Conservation (phyloP, 257 asterid species). For the Cruciata laevipes region DNA sequence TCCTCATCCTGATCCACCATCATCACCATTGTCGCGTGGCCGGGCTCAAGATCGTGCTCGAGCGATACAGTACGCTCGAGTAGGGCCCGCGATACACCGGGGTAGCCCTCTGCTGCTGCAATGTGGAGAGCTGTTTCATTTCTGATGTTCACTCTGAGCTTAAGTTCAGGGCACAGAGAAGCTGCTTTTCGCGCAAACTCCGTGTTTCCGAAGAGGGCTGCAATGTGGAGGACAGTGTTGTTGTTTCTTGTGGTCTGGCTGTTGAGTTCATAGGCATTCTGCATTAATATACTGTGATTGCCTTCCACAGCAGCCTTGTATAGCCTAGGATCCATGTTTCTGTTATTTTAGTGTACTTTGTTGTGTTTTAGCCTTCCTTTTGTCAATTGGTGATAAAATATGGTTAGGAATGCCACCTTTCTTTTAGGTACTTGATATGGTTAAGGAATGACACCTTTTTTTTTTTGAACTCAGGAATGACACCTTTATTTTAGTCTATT, state of each 20-base stretch:
- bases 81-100: not conserved
- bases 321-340: constrained; percentile 4
- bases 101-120: constrained; percentile 13
- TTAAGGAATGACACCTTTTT: too few relatives aligned
- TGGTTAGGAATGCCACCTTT: not conserved
- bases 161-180: not conserved
- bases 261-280: not conserved
- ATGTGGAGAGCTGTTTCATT: constrained; percentile 23
- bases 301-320: constrained; percentile 6
- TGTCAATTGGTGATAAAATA: not conserved
- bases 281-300: not conserved
- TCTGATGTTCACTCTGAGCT: constrained; percentile 4
- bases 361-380: not conserved
- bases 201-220: constrained; percentile 1
- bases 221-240: constrained; percentile 20
- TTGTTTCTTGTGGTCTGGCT: constrained; percentile 16
- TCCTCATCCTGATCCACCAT: constrained; percentile 10
- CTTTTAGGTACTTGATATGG: too few relatives aligned
- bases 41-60: not conserved
- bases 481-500: not conserved
- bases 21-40: constrained; percentile 9
- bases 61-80: constrained; percentile 1
- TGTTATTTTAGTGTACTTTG: not conserved
- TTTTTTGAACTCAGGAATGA: not conserved
- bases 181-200: not conserved